phyloP scores from a whole-genome alignment of 208 protist species.

The Acanthamoeba quina region DNA sequence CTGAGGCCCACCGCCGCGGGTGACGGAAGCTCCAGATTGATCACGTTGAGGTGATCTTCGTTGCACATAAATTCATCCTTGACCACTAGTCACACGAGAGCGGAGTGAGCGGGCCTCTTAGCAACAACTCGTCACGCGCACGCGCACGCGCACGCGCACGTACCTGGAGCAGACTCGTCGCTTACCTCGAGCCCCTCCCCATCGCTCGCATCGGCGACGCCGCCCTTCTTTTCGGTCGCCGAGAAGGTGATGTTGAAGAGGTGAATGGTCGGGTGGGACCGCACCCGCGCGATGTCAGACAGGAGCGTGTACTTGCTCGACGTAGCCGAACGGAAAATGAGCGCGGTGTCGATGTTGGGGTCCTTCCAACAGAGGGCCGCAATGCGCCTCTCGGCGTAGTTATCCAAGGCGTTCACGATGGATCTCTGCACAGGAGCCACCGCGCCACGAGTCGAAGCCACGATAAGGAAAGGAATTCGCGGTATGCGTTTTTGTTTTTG shows the following conservation, averaged over 20 bases:
- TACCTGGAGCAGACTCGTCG: neutral
- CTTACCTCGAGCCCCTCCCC: neutral
- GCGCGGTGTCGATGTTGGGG: neutral
- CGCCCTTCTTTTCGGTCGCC: neutral
- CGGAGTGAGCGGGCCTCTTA: neutral
- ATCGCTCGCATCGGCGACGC: neutral
- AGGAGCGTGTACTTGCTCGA: constrained; percentile 11
- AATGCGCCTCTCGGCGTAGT: neutral
- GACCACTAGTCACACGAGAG: too few relatives aligned
- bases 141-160: too few relatives aligned
- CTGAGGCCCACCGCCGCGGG: neutral
- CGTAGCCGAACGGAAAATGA: constrained; percentile 27
- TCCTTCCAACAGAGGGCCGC: constrained; percentile 55
- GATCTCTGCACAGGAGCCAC: neutral
- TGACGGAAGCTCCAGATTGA: neutral
- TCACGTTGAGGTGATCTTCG: neutral
- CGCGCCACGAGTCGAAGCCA: too few relatives aligned
- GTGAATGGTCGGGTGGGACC: neutral
- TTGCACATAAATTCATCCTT: neutral
- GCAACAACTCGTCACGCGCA: neutral
- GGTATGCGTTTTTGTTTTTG: neutral
- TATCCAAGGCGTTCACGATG: neutral
- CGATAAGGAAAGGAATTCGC: neutral
- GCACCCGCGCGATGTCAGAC: constrained; percentile 16
- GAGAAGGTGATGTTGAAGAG: constrained; percentile 3